Evolutionary conservation across 192 early-diverging fungal genomes (phyloP), one percentile per base, ranked within the genome.

Genomic region (Podila epicladia): DNA sequence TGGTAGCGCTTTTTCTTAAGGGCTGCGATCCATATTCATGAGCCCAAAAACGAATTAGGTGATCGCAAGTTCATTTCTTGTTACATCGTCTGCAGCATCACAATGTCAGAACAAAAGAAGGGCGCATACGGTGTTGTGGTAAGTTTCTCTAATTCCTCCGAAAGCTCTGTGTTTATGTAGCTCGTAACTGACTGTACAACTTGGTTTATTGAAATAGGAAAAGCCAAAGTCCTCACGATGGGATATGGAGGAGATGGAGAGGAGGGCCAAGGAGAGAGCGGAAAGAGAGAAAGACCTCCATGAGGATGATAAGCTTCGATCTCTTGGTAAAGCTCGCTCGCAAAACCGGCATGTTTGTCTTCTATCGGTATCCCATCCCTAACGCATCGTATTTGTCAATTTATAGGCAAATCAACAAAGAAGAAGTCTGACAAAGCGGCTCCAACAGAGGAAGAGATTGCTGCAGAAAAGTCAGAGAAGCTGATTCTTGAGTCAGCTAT

Each of bases 401-500:
- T 41, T n/a, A 26, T 57, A 75, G 72, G 87, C 45, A 77, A 87
- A 50, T 69, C 77, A 32, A 55, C 64, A 49, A 62, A 74, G 64
- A 76, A 77, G 58, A 73, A 69, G 38, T 35, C 48, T 26, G 48
- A 75, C 33, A 73, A 83, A 65, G 65, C 65, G 67, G 64, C 66
- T 71, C 64, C 82, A 72, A 74, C 86, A 90, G 58, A 84, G 91
- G 64, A 77, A 88, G 67, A 85, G 82, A 28, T 89, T 88, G 69
- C 89, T 78, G 65, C 65, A 12, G 69, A 61, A 41, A 72, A 64
- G 59, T 72, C 78, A 35, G 88, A 89, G 51, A 79, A 87, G 48
- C 67, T 98, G 11, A 87, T 95, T 57, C 83, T 97, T 2, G 91
- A 91, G 45, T 82, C 85, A 9, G 92, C 92, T 69, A 83, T 97